Evolutionary conservation across 495 filamentous ascomycete species (phyloP), one percentile per base, ranked within the genome.

Genomic region (Oidiodendron maius): DNA sequence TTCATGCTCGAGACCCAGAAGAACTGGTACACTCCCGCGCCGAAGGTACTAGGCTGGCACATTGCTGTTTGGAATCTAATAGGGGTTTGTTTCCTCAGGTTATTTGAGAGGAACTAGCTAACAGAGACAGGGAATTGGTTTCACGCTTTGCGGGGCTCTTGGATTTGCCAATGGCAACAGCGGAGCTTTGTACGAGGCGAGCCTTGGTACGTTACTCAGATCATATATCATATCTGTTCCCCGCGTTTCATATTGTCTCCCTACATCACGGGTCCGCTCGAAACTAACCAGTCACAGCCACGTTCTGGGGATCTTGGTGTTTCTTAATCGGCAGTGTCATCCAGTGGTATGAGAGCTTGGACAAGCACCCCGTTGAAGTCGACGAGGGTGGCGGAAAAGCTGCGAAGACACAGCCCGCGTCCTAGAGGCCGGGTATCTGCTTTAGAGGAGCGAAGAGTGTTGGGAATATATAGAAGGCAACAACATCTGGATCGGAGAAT

Each of bases 1-100:
- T 87, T 83, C 59, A 86, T 84, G 69, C 55, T 87, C 10, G 84
- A 89, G 55, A 84, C 81, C 10, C 84, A 88, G 63, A 52, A 66
- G 16, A 76, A 68, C 26, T 88, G 84, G 84, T 87, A 77, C 39
- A 57, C 59, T 17, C 83, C 84, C 1, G 79, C 81, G 0, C 67
- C 64, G 11, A 55, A 61, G 16, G 65, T 79, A 1, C 68, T 89
- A 11, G 84, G 84, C 0, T 72, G 67, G 71, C 70, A 71, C 32
- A 62, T 71, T 44, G 69, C 68, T 0, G 55, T 64, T 3, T 73
- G 70, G 69, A 71, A 68, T 42, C 45, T 71, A 13, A 51, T 69
- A 2, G 68, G 84, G 6, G 52, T 45, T 37, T 30, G 37, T 28
- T 11, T 10, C 30, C 26, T 43, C 25, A 15, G 15, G 12, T 21